These are phyloP conservation scores for Melanopsichium pennsylvanicum DNA, from an alignment of 1,284 basidiomycete genomes.

Conservation along the genomic window DNA sequence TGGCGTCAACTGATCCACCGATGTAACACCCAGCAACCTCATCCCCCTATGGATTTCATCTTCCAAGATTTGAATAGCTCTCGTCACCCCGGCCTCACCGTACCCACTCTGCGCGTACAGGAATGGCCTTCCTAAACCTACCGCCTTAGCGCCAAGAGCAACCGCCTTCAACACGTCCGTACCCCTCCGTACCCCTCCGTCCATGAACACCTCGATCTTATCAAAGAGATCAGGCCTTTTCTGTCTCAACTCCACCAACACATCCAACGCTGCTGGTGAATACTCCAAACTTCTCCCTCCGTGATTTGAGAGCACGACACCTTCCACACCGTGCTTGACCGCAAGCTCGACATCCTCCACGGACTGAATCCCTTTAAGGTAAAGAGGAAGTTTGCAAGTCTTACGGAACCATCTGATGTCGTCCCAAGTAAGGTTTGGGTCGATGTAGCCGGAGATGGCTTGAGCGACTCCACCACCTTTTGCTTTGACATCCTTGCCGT, in stretches of 20 bases:
- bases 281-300: slow-evolving; percentile 67
- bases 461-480: slow-evolving; percentile 66
- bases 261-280: slow-evolving; percentile 61
- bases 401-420: slow-evolving; percentile 79
- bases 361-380: slow-evolving; percentile 76
- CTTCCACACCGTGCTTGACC: slow-evolving; percentile 69
- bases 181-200: slow-evolving; percentile 84
- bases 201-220: slow-evolving; percentile 79
- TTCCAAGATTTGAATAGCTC: slow-evolving; percentile 75
- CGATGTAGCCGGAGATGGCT: slow-evolving; percentile 69
- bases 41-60: slow-evolving; percentile 83
- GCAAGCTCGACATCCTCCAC: slow-evolving; percentile 76
- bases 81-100: slow-evolving; percentile 80
- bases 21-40: slow-evolving; percentile 79
- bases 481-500: slow-evolving; percentile 37
- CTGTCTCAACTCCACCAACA: slow-evolving; percentile 74
- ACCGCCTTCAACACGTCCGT: slow-evolving; percentile 81
- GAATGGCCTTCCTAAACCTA: slow-evolving; percentile 87
- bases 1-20: slow-evolving; percentile 76
- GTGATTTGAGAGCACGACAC: slow-evolving; percentile 67
- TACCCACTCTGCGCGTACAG: slow-evolving; percentile 92
- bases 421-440: slow-evolving; percentile 68
- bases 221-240: slow-evolving; percentile 70
- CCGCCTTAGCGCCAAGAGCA: slow-evolving; percentile 81
- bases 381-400: slow-evolving; percentile 79